Base-by-base conservation (phyloP, 139 green algal genomes). In the Eudorina sp. region DNA sequence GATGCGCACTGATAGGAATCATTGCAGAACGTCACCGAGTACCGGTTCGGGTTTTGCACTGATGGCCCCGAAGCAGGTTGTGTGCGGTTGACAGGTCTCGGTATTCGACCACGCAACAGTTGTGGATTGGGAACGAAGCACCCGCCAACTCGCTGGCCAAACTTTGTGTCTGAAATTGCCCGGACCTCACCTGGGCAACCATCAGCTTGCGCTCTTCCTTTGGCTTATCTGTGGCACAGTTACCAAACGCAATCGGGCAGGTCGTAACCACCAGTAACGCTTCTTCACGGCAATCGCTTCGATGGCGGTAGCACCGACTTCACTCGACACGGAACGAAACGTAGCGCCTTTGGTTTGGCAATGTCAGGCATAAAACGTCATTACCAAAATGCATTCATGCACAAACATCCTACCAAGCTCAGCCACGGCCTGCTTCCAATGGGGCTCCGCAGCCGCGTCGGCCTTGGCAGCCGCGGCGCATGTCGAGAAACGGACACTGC, bases 121-220 rank as follows among this genome's bases (percentile, higher is more conserved):
- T n/a, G n/a, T n/a, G n/a, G n/a, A n/a, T n/a, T n/a, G n/a, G n/a
- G n/a, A n/a, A n/a, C n/a, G n/a, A n/a, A n/a, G n/a, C n/a, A n/a
- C n/a, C n/a, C n/a, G n/a, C n/a, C n/a, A n/a, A n/a, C n/a, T n/a
- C n/a, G n/a, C n/a, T n/a, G n/a, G n/a, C n/a, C n/a, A n/a, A n/a
- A n/a, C n/a, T n/a, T n/a, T n/a, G 66, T 18, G 96, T 95, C n/a
- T 90, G 81, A 16, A 96, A 91, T 58, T 94, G 95, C 91, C 0
- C 92, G 91, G 0, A 93, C 92, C 0, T 93, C 1, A 94, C 92
- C 86, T 94, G 91, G 0, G 83, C 36, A 43, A 85, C 73, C 36
- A 93, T 53, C 7, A 95, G 34, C 76, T 92, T 92, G 72, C 86
- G 60, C 11, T 69, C 68, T 21, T 29, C 34, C 73, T 53, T 66